These are phyloP conservation scores for Gnomoniopsis sp. DNA, from an alignment of 2,329 filamentous ascomycete genomes.

Conservation along the genomic window DNA sequence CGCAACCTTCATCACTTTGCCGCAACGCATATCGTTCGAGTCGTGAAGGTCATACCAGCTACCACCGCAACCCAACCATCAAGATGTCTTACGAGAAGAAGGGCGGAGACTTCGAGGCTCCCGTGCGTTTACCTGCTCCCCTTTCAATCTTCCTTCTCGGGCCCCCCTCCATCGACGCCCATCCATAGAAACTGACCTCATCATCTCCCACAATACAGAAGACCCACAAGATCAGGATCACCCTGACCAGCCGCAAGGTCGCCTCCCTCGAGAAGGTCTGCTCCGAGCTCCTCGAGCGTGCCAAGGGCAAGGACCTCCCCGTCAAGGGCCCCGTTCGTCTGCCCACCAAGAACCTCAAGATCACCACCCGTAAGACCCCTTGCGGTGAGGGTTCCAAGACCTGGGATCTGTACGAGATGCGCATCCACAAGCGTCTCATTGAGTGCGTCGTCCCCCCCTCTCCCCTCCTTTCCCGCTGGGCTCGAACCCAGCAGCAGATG, in stretches of 20 bases:
- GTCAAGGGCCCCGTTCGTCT: constrained; percentile 98
- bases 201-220: constrained; percentile 50
- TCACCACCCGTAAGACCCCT: constrained; percentile 98
- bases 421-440: constrained; percentile 98
- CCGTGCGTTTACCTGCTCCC: constrained; percentile 52
- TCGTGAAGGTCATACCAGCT: constrained; percentile 60
- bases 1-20: constrained; percentile 73
- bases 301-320: constrained; percentile 96
- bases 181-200: constrained; percentile 18
- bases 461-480: background rate
- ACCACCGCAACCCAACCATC: constrained; percentile 28
- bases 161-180: background rate
- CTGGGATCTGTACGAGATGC: constrained; percentile 98
- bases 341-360: constrained; percentile 93
- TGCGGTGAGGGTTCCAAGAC: constrained; percentile 99
- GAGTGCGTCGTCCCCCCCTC: constrained; percentile 57
- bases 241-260: constrained; percentile 92
- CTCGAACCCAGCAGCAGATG: background rate
- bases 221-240: constrained; percentile 98
- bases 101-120: constrained; percentile 88
- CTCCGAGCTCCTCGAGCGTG: constrained; percentile 96
- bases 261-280: constrained; percentile 96
- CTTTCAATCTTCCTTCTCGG: background rate
- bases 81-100: constrained; percentile 97
- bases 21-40: constrained; percentile 69